A percentile compares a stretch with the other conserved stretches of the same genome.
Conservation (phyloP, 1,284 basidiomycete genomes). For the Moesziomyces sp. region DNA sequence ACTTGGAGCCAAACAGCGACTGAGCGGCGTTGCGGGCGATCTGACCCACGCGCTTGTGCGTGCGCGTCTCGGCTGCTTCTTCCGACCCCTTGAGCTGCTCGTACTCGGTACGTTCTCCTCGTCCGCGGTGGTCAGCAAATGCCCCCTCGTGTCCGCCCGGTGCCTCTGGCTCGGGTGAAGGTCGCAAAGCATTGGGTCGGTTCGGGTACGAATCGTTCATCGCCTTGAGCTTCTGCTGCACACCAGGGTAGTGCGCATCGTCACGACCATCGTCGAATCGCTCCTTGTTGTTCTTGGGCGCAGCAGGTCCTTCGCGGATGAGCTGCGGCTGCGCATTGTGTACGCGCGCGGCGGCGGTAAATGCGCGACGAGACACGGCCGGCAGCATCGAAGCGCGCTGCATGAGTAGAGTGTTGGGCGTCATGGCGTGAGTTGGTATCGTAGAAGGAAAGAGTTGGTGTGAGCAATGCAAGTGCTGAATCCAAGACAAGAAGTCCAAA, state of each 20-base stretch:
- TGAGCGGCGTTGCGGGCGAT: conserved; percentile 32
- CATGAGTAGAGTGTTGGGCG: conserved; percentile 14
- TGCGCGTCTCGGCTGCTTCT: conserved; percentile 38
- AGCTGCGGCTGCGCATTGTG: conserved; percentile 22
- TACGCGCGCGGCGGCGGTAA: conserved; percentile 9
- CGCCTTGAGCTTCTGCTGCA: conserved; percentile 35
- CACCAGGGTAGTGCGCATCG: conserved; percentile 40
- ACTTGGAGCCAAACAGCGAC: conserved; percentile 24
- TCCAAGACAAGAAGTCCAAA: background rate
- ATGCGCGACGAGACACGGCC: conserved; percentile 9
- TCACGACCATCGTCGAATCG: conserved; percentile 45
- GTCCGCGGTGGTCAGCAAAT: conserved; percentile 48
- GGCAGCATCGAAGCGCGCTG: conserved; percentile 15
- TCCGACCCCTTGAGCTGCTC: conserved; percentile 34
- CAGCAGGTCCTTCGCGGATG: conserved; percentile 42
- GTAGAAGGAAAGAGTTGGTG: background rate
- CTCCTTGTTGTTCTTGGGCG: conserved; percentile 27
- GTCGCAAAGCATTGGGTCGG: conserved; percentile 19
- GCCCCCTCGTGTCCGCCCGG: conserved; percentile 37
- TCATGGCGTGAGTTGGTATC: conserved; percentile 1
- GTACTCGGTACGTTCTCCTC: conserved; percentile 19
- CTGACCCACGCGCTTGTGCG: conserved; percentile 24
- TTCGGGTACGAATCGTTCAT: conserved; percentile 31
- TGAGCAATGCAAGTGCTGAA: background rate
- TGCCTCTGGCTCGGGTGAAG: conserved; percentile 31